Percentiles rank a stretch among this genome's conserved stretches.
phyloP scores from a whole-genome alignment of 129 eudicot genomes.

The Escallonia rubra region DNA sequence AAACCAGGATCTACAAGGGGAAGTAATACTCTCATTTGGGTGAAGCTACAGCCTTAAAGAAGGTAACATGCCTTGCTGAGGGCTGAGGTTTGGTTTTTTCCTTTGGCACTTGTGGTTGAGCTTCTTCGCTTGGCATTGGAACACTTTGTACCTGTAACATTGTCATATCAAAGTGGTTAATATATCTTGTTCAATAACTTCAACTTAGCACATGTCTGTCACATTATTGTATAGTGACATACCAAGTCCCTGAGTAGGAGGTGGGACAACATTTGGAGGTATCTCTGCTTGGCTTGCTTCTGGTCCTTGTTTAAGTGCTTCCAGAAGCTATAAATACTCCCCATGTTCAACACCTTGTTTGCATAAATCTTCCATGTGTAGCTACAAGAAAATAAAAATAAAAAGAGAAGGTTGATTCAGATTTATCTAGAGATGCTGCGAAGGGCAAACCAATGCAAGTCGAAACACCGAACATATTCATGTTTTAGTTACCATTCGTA shows the following conservation, averaged over 20 bases:
- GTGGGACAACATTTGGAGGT: conserved; percentile 72
- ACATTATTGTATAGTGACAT: conserved; percentile 5
- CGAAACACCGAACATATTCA: neutral
- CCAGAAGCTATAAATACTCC: conserved; percentile 77
- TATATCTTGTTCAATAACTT: neutral
- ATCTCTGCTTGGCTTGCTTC: conserved; percentile 88
- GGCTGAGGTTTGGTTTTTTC: conserved; percentile 29
- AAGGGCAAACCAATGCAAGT: too few species aligned
- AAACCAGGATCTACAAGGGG: too few species aligned
- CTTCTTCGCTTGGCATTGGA: conserved; percentile 25
- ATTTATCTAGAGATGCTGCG: too few species aligned
- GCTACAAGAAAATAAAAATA: conserved; percentile 32
- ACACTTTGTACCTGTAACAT: conserved; percentile 48
- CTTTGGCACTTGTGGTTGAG: conserved; percentile 29
- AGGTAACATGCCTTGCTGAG: conserved; percentile 32
- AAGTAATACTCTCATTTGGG: too few species aligned
- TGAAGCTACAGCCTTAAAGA: too few species aligned
- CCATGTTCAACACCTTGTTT: conserved; percentile 91
- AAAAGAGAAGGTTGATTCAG: too few species aligned
- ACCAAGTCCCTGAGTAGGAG: conserved; percentile 77
- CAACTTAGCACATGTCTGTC: neutral
- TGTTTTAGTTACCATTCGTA: conserved; percentile 61
- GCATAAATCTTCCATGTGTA: conserved; percentile 99
- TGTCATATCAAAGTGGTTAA: conserved; percentile 7
- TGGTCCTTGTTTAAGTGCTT: conserved; percentile 60